phyloP scores from a whole-genome alignment of 257 asterid genomes.

The Gentiana macrophylla region DNA sequence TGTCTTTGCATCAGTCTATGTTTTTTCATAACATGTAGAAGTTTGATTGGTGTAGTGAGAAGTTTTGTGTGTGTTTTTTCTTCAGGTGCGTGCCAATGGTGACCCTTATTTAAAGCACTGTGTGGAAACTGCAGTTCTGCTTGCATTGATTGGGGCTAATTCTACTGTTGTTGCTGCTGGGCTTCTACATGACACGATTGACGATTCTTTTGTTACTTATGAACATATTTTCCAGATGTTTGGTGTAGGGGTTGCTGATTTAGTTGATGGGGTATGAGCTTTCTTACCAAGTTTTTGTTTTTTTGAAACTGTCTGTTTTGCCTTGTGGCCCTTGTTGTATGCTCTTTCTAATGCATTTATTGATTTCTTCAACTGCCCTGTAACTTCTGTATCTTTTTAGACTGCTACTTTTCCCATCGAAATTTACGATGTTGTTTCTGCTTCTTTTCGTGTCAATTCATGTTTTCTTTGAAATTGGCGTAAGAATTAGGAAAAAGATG shows the following conservation, averaged over 20 bases:
- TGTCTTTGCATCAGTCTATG: not conserved
- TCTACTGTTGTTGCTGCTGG: slow-evolving; percentile 94
- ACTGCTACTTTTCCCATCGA: no score
- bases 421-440: no score
- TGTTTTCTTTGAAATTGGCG: not conserved
- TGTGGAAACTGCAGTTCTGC: slow-evolving; percentile 74
- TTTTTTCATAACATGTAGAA: not conserved
- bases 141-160: slow-evolving; percentile 74
- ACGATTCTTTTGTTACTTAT: slow-evolving; percentile 59
- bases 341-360: no score
- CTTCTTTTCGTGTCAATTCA: no score
- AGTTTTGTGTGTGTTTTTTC: slow-evolving; percentile 6
- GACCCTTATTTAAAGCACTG: slow-evolving; percentile 95
- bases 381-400: no score
- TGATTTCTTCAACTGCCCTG: no score
- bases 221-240: slow-evolving; percentile 43
- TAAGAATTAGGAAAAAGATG: not conserved
- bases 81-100: slow-evolving; percentile 85
- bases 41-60: not conserved
- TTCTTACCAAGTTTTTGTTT: not conserved
- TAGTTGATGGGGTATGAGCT: slow-evolving; percentile 83
- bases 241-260: slow-evolving; percentile 78
- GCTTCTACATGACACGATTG: slow-evolving; percentile 83
- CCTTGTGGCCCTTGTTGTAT: no score
- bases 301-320: no score